Conservation (phyloP, 169 alveolate genomes). For the Perkinsus olseni region DNA sequence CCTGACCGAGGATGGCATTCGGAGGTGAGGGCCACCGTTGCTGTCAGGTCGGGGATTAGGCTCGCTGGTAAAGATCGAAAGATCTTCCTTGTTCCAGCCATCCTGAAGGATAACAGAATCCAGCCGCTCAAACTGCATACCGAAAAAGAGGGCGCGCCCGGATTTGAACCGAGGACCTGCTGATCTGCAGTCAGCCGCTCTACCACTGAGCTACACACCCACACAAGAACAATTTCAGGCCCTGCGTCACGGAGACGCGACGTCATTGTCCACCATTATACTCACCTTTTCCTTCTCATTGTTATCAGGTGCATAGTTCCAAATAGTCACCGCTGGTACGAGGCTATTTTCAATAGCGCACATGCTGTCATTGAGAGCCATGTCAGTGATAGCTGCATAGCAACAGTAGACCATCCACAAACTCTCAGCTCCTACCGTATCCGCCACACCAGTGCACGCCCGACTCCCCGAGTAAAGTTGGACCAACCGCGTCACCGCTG, state of each 20-base stretch:
- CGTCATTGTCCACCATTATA: background rate
- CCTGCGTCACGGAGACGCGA: background rate
- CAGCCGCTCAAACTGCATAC: too few relatives aligned
- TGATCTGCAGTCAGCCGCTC: slow-evolving; percentile 5
- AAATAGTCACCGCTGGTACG: background rate
- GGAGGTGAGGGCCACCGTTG: background rate
- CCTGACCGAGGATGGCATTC: background rate
- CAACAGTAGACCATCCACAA: background rate
- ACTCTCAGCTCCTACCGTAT: background rate
- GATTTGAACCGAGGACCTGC: slow-evolving; percentile 4
- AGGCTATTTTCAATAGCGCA: background rate
- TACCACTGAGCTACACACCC: slow-evolving; percentile 4
- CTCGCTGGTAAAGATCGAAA: background rate
- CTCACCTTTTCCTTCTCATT: background rate
- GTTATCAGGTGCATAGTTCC: background rate
- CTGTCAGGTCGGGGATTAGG: background rate
- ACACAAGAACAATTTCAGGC: background rate
- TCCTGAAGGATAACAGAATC: background rate
- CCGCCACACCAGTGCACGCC: background rate
- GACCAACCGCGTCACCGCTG: background rate
- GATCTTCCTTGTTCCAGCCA: background rate
- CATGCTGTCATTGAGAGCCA: background rate
- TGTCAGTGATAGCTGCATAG: background rate
- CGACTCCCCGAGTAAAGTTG: background rate
- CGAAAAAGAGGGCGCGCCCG: background rate